phyloP scores from a whole-genome alignment of 768 basidiomycete genomes.

The Zangia roseola region DNA sequence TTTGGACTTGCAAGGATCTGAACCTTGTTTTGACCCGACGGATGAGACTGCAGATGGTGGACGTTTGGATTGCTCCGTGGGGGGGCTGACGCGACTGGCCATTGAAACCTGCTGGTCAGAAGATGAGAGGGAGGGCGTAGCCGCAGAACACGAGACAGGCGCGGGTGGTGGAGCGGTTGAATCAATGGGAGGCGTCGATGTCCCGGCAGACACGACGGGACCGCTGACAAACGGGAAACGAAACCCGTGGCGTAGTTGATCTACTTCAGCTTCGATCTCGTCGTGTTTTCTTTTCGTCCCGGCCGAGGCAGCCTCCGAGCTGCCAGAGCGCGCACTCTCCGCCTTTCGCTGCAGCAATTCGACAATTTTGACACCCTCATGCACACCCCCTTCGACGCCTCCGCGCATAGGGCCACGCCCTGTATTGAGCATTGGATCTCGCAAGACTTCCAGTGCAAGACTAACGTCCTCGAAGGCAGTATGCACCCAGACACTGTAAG shows the following conservation, averaged over 20 bases:
- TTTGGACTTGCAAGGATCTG: constrained; percentile 31
- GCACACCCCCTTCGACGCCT: constrained; percentile 32
- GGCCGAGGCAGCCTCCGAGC: constrained; percentile 12
- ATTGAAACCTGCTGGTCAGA: constrained; percentile 2
- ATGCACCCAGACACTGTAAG: constrained; percentile 43
- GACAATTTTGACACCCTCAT: constrained; percentile 40
- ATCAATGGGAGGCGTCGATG: not conserved
- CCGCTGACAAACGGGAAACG: constrained; percentile 44
- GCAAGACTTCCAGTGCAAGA: constrained; percentile 45
- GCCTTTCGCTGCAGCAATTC: constrained; percentile 42
- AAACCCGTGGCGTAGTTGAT: constrained; percentile 34
- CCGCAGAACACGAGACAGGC: not conserved
- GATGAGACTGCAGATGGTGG: constrained; percentile 5
- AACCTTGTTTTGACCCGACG: constrained; percentile 8
- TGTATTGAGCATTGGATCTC: constrained; percentile 33
- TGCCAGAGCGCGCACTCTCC: constrained; percentile 28
- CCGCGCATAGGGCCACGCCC: constrained; percentile 33
- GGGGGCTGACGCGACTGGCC: not conserved
- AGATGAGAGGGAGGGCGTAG: not conserved
- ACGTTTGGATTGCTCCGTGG: constrained; percentile 17
- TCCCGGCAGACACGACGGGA: constrained; percentile 25
- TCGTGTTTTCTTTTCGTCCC: constrained; percentile 46
- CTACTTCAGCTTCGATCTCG: constrained; percentile 37
- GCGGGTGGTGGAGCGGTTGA: not conserved
- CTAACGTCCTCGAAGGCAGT: constrained; percentile 47